Conservation (phyloP, 2,329 filamentous ascomycete species). For the Colletotrichum acutatum region DNA sequence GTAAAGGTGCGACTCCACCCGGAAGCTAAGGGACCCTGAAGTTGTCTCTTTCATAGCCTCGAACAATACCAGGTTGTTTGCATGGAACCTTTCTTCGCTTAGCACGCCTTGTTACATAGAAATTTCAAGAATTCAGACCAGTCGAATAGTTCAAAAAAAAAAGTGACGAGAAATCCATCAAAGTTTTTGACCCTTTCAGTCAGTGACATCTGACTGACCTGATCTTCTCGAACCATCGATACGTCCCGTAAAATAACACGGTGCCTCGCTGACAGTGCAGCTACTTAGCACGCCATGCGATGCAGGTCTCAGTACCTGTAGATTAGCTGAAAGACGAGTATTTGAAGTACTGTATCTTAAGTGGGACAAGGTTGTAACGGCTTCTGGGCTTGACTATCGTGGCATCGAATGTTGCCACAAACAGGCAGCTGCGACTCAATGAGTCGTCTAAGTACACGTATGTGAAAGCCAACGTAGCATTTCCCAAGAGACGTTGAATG, state of each 20-base stretch:
- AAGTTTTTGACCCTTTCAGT: neutral
- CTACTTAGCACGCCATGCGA: neutral
- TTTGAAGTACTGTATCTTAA: neutral
- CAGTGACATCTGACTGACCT: neutral
- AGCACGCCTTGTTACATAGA: neutral
- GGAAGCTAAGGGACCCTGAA: neutral
- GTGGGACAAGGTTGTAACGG: neutral
- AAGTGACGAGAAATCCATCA: neutral
- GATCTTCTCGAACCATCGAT: neutral
- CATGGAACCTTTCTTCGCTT: neutral
- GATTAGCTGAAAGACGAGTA: neutral
- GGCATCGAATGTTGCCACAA: neutral
- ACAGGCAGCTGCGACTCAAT: neutral
- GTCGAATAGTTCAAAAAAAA: neutral
- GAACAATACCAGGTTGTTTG: neutral
- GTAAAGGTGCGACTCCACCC: conserved; percentile 23
- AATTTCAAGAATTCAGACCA: neutral
- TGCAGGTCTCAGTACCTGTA: neutral
- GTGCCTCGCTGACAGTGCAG: neutral
- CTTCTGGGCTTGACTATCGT: neutral
- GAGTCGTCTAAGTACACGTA: neutral
- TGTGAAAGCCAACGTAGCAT: too few relatives aligned
- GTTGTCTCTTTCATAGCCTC: neutral
- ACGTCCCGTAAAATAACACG: neutral
- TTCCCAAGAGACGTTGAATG: too few relatives aligned